Evolutionary conservation across 2,329 filamentous ascomycete species (phyloP), one percentile per base, ranked within the genome.

Genomic region (Gremmenia infestans): DNA sequence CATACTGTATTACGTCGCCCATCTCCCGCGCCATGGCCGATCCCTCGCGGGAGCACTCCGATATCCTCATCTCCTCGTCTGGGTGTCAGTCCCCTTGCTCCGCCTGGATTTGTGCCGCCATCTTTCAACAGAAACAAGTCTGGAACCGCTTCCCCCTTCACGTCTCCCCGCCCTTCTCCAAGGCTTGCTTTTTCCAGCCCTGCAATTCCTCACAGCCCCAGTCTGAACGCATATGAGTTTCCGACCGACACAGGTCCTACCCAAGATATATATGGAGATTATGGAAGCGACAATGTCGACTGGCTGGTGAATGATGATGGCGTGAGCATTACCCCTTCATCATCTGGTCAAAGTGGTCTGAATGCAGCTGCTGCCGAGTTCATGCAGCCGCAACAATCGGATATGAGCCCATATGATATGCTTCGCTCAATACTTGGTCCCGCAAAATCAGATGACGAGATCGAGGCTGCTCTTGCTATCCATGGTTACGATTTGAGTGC

Each of bases 391-490:
- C 80, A 82, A 50, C 82, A 87, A 88, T 67, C 83, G 55, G 92
- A 97, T 68, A 97, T 99, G 93, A 95, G 90, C 56, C 93, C 94
- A 0, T 96, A 97, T 73, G 94, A 99, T 70, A 97, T 99, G 83
- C 80, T 99, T 54, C 89, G 94, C 59, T 97, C 93, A 5, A 95
- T 99, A 42, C 79, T 99, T 25, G 91, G 93, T 48, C 91, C 94
- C 65, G 86, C 90, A 53, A 87, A 89, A 67, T 88, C 90, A 2
- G 93, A 97, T 66, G 92, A 97, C 51, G 94, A 99, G 72, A 93
- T 99, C 48, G 92, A 97, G 70, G 81, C 85, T n/a, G 90, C 93
- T 4, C 80, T 99, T 48, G 90, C 93, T 63, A 80, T 85, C 56
- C 93, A 97, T 70, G 88, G 89, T 55, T 99, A 97, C 70, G 94